Evolutionary conservation across 73 alveolate genomes (phyloP).

Genomic region (Paramecium primaurelia): DNA sequence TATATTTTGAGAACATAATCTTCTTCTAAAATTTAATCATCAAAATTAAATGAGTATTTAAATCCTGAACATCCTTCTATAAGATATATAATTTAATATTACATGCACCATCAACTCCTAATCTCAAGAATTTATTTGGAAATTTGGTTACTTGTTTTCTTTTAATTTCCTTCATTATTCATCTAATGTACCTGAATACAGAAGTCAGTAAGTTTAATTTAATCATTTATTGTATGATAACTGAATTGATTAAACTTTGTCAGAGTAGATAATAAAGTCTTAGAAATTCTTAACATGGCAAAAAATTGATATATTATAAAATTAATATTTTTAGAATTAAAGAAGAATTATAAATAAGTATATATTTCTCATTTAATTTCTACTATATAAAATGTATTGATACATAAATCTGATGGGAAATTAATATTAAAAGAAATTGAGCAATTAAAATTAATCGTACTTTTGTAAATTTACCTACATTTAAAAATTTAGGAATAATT

Average conservation of each 20-base stretch:
- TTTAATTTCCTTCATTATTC: background rate
- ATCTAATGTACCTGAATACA: background rate
- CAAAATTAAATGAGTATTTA: slow-evolving; percentile 27
- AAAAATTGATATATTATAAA: background rate
- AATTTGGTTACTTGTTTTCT: background rate
- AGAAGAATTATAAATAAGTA: background rate
- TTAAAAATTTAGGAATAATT: no score
- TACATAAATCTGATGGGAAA: background rate
- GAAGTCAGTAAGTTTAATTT: background rate
- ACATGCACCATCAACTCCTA: slow-evolving; percentile 49
- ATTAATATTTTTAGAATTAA: background rate
- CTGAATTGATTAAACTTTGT: background rate
- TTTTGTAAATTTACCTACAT: no score
- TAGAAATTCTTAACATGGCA: background rate
- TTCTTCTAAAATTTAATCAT: background rate
- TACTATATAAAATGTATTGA: no score
- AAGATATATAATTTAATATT: background rate
- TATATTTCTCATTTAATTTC: background rate
- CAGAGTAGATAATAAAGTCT: background rate
- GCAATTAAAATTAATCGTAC: no score
- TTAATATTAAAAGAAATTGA: background rate
- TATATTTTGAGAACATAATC: background rate
- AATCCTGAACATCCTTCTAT: slow-evolving; percentile 40
- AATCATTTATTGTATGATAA: background rate
- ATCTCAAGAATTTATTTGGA: background rate